These are phyloP conservation scores for Metschnikowia proteae DNA, from an alignment of 805 yeast species.

Conservation along the genomic window DNA sequence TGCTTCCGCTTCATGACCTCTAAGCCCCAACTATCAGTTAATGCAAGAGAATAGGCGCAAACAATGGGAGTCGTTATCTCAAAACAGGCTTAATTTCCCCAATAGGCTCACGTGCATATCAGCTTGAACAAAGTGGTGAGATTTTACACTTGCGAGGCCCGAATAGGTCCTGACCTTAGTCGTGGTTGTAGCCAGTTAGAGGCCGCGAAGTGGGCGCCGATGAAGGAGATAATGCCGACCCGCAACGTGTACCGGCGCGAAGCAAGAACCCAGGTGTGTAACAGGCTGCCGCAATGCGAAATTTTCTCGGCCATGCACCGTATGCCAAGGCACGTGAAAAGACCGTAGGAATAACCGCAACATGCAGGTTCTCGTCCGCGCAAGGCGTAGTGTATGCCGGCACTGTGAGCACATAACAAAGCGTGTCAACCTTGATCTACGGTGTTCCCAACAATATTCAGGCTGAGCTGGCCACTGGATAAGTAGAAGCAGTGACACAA, in stretches of 20 bases:
- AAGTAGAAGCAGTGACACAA: too few relatives aligned
- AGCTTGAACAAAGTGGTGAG: too few relatives aligned
- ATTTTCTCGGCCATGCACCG: conserved; percentile 1
- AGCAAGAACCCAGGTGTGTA: background rate
- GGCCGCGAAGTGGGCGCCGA: background rate
- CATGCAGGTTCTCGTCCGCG: background rate
- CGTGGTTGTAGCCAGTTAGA: background rate
- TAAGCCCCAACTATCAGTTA: background rate
- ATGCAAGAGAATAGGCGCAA: background rate
- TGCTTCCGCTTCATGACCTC: background rate
- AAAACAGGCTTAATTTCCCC: too few relatives aligned
- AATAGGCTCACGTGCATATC: too few relatives aligned
- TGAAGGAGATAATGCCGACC: conserved; percentile 1
- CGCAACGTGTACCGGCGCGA: background rate
- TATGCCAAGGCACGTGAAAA: background rate
- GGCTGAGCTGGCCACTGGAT: too few relatives aligned
- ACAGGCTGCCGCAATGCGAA: background rate
- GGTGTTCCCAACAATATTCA: background rate
- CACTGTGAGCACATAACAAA: background rate
- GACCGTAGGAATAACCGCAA: background rate
- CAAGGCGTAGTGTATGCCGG: background rate
- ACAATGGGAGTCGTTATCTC: background rate
- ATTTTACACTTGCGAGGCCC: background rate
- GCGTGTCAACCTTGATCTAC: conserved; percentile 1
- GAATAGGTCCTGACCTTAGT: background rate